Conservation (phyloP, 2,329 filamentous ascomycete species). For the Cadophora malorum region DNA sequence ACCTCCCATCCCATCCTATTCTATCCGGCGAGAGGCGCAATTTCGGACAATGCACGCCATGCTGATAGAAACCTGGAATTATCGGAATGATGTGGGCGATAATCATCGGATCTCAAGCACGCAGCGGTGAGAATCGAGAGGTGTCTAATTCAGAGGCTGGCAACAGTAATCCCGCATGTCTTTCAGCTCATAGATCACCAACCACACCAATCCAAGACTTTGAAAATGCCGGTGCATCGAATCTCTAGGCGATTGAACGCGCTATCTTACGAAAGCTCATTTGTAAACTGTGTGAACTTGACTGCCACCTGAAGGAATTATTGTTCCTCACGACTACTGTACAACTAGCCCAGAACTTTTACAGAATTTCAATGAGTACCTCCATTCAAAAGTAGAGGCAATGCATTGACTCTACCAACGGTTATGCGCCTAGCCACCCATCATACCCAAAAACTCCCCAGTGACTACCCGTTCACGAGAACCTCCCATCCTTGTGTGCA, state of each 20-base stretch:
- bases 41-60: background rate
- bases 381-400: background rate
- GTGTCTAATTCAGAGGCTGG: constrained; percentile 6
- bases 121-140: background rate
- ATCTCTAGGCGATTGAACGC: background rate
- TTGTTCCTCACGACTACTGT: background rate
- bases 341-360: background rate
- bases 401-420: background rate
- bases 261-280: background rate
- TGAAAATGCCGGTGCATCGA: background rate
- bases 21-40: background rate
- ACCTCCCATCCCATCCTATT: background rate
- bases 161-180: constrained; percentile 1
- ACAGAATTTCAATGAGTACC: background rate
- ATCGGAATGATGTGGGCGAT: background rate
- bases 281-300: background rate
- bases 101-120: background rate
- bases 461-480: background rate
- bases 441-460: constrained; percentile 6
- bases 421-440: background rate
- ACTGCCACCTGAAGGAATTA: background rate
- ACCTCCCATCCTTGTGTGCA: constrained; percentile 9
- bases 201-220: background rate
- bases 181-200: constrained; percentile 9
- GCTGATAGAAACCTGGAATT: background rate